These are phyloP conservation scores for cucumber (Cucumis sativus) DNA, from an alignment of 306 rosid genomes.

Conservation along the genomic window DNA sequence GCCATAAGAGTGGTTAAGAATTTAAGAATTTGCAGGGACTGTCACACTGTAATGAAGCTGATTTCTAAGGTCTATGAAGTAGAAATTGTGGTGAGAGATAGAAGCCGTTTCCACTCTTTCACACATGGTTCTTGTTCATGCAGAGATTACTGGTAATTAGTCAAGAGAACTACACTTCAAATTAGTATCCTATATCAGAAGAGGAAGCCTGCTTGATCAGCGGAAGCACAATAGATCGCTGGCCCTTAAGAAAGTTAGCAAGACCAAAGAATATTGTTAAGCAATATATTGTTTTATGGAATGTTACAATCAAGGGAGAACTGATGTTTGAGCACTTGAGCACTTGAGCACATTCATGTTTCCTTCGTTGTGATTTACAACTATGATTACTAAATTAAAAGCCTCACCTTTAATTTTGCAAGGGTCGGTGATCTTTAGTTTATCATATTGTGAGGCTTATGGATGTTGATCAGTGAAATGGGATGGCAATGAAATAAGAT, in stretches of 20 bases:
- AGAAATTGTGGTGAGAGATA: slow-evolving; percentile 64
- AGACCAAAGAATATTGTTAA: neutral
- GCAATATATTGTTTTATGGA: neutral
- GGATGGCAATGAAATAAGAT: neutral
- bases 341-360: neutral
- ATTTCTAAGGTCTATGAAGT: slow-evolving; percentile 54
- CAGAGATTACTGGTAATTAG: slow-evolving; percentile 58
- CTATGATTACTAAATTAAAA: neutral
- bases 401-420: neutral
- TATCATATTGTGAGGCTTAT: neutral
- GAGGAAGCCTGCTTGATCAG: neutral
- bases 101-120: slow-evolving; percentile 81
- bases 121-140: slow-evolving; percentile 62
- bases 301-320: neutral
- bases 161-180: neutral
- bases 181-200: neutral
- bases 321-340: neutral
- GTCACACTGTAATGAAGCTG: slow-evolving; percentile 74
- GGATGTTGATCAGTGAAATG: neutral
- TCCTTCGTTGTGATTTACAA: neutral
- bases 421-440: neutral
- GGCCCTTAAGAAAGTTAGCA: neutral
- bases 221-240: neutral
- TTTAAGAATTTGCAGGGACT: slow-evolving; percentile 66
- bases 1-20: slow-evolving; percentile 64